These are phyloP conservation scores for Saksenaea oblongispora DNA, from an alignment of 371 early-diverging fungal species.

Conservation along the genomic window DNA sequence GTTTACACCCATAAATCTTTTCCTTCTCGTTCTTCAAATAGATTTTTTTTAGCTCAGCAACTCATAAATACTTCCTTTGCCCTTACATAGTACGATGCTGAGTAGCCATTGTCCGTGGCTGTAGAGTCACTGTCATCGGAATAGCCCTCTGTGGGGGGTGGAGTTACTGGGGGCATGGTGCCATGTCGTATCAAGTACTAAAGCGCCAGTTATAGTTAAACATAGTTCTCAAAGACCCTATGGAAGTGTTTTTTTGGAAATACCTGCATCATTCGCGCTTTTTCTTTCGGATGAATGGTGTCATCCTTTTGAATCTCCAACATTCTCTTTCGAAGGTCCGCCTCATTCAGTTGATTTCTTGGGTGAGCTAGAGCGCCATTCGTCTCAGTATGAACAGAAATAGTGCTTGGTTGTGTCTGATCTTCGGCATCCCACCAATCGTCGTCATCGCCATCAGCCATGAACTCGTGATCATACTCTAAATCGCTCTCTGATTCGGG, in stretches of 20 bases:
- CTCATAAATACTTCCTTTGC: not conserved
- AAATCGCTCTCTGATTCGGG: slow-evolving; percentile 16
- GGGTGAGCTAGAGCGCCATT: not conserved
- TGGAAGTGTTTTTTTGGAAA: not conserved
- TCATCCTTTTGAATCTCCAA: slow-evolving; percentile 61
- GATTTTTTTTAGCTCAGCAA: too few species aligned
- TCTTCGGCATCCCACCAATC: slow-evolving; percentile 39
- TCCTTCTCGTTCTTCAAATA: slow-evolving; percentile 51
- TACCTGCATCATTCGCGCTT: slow-evolving; percentile 76
- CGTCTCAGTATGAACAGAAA: not conserved
- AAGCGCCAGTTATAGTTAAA: not conserved
- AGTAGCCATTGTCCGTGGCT: slow-evolving; percentile 7
- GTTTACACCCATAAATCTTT: slow-evolving; percentile 82
- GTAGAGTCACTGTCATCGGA: slow-evolving; percentile 3
- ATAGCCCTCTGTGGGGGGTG: not conserved
- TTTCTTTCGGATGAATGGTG: slow-evolving; percentile 57
- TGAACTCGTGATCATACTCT: slow-evolving; percentile 19
- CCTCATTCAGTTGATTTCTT: slow-evolving; percentile 14
- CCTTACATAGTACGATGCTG: slow-evolving; percentile 18
- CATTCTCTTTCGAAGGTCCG: slow-evolving; percentile 57
- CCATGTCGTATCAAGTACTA: slow-evolving; percentile 25
- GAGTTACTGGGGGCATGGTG: slow-evolving; percentile 1
- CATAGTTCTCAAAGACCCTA: not conserved
- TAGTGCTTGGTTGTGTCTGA: slow-evolving; percentile 3
- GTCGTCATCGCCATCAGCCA: slow-evolving; percentile 20